These are phyloP conservation scores for Nissolia schottii DNA, from an alignment of 306 rosid genomes.

Conservation along the genomic window DNA sequence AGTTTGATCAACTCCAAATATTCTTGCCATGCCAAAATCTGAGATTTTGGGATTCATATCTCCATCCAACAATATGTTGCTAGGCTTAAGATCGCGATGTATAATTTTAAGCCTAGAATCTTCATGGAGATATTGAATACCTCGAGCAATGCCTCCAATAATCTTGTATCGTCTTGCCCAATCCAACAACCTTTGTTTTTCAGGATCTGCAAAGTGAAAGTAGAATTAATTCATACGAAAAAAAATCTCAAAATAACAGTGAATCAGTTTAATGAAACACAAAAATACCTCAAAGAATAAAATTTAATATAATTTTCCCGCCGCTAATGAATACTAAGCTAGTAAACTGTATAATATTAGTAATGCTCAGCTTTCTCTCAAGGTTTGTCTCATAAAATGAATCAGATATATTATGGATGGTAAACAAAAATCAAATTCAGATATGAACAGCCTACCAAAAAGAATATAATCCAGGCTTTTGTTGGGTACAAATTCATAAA, in stretches of 20 bases:
- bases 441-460: slow-evolving; percentile 30
- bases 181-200: slow-evolving; percentile 27
- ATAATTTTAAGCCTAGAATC: slow-evolving; percentile 47
- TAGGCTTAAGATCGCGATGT: slow-evolving; percentile 56
- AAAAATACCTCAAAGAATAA: not conserved
- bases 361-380: not conserved
- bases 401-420: not conserved
- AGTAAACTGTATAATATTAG: not conserved
- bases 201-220: slow-evolving; percentile 22
- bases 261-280: not conserved
- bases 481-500: slow-evolving; percentile 44
- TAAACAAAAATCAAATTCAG: not conserved
- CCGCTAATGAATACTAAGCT: not conserved
- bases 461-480: slow-evolving; percentile 44
- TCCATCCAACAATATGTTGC: slow-evolving; percentile 42
- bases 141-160: slow-evolving; percentile 40
- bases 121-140: slow-evolving; percentile 58
- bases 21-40: slow-evolving; percentile 55
- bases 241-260: not conserved
- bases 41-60: slow-evolving; percentile 54
- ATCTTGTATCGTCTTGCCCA: slow-evolving; percentile 39
- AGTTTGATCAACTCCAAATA: slow-evolving; percentile 32
- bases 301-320: not conserved
- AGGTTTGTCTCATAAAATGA: not conserved
- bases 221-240: not conserved